Conservation (phyloP, 441 rosid species). For the Omphalea diandra region DNA sequence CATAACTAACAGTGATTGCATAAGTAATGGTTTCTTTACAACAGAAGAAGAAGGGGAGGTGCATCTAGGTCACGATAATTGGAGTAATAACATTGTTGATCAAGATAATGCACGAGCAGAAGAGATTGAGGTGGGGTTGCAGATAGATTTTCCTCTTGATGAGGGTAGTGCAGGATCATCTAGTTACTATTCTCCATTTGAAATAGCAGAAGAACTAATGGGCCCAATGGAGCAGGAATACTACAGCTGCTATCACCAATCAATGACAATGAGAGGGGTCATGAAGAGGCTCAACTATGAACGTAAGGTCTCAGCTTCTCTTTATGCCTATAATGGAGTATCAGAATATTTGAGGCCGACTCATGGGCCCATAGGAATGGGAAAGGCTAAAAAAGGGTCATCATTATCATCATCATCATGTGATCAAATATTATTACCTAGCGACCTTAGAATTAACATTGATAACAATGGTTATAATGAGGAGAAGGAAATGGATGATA, state of each 20-base stretch:
- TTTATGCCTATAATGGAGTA: conserved; percentile 48
- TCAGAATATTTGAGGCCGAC: conserved; percentile 36
- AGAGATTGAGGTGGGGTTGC: conserved; percentile 11
- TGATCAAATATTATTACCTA: too few relatives aligned
- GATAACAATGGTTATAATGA: background rate
- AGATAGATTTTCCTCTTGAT: conserved; percentile 28
- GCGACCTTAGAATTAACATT: background rate
- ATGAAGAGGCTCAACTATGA: conserved; percentile 36
- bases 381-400: background rate
- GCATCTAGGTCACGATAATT: background rate
- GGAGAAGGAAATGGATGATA: background rate
- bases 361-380: conserved; percentile 15
- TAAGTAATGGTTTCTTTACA: conserved; percentile 16
- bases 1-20: background rate
- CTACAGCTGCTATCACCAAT: conserved; percentile 15
- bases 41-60: background rate
- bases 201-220: conserved; percentile 45
- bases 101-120: conserved; percentile 6
- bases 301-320: conserved; percentile 47
- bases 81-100: background rate
- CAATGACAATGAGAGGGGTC: conserved; percentile 23
- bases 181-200: conserved; percentile 34
- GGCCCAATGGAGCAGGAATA: conserved; percentile 20
- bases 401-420: too few relatives aligned
- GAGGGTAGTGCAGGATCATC: conserved; percentile 20